These are phyloP conservation scores for Aspergillus intermedius DNA, from an alignment of 2,329 filamentous ascomycete species.

Conservation along the genomic window DNA sequence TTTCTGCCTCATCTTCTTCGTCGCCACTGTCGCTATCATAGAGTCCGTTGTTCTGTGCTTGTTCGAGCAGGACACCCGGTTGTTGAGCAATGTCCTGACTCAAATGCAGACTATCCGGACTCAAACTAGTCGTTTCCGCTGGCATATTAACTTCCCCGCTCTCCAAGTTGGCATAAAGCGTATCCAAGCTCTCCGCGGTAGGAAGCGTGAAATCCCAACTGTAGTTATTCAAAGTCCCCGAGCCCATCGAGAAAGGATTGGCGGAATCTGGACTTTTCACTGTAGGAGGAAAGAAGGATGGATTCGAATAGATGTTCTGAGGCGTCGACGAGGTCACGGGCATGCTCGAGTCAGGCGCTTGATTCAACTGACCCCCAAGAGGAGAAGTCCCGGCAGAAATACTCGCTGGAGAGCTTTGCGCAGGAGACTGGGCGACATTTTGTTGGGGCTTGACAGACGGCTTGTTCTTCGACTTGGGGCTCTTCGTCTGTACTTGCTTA, in stretches of 20 bases:
- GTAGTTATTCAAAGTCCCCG: conserved; percentile 18
- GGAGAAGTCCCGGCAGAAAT: conserved; percentile 1
- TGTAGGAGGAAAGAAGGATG: conserved; percentile 7
- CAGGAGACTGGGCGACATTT: conserved; percentile 5
- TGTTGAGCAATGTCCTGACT: conserved; percentile 23
- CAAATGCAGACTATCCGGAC: conserved; percentile 20
- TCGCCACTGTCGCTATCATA: conserved; percentile 27
- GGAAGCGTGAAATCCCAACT: conserved; percentile 32
- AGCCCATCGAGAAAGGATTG: conserved; percentile 17
- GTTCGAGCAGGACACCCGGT: conserved; percentile 15
- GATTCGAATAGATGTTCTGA: conserved; percentile 9
- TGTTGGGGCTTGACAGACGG: background rate
- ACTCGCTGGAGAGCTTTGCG: conserved; percentile 8
- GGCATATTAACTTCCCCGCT: conserved; percentile 10
- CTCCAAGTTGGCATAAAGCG: conserved; percentile 28
- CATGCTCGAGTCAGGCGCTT: background rate
- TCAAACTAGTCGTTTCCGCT: conserved; percentile 17
- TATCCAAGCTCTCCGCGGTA: conserved; percentile 30
- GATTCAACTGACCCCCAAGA: conserved; percentile 7
- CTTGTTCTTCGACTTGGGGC: background rate
- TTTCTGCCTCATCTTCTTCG: conserved; percentile 34
- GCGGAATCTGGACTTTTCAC: conserved; percentile 14
- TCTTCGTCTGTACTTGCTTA: conserved; percentile 11
- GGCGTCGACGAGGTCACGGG: conserved; percentile 6
- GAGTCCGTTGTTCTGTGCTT: conserved; percentile 16